Evolutionary conservation across 805 yeast species (phyloP).

Genomic region (Saturnispora halmiae): DNA sequence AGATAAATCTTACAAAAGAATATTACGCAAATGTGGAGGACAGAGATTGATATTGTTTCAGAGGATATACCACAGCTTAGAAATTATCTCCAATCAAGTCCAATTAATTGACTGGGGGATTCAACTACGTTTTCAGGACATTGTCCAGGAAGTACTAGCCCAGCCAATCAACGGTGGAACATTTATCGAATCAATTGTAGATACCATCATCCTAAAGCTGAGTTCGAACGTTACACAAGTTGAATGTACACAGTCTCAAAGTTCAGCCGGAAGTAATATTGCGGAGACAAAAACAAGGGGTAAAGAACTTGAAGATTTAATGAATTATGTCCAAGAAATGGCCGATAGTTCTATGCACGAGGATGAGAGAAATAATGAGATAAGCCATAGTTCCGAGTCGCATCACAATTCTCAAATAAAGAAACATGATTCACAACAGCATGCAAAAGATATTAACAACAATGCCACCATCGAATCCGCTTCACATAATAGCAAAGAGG

Average conservation of each 20-base stretch:
- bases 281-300: neutral
- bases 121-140: neutral
- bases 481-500: too few relatives aligned
- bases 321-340: too few relatives aligned
- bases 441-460: too few relatives aligned
- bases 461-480: too few relatives aligned
- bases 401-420: too few relatives aligned
- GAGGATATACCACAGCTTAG: slow-evolving; percentile 3
- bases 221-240: neutral
- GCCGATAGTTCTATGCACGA: too few relatives aligned
- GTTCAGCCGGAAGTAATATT: neutral
- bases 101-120: slow-evolving; percentile 2
- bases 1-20: slow-evolving; percentile 2
- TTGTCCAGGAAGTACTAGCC: neutral
- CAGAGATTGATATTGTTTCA: slow-evolving; percentile 1
- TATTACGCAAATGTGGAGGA: neutral
- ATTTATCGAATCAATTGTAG: neutral
- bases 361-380: too few relatives aligned
- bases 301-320: too few relatives aligned
- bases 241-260: neutral
- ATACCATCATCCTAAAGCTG: neutral
- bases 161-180: neutral
- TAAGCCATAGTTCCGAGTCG: too few relatives aligned
- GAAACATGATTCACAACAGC: too few relatives aligned
- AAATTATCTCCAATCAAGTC: slow-evolving; percentile 1